Evolutionary conservation across 1,284 basidiomycete genomes (phyloP).

Genomic region (Leccinum solheimii): DNA sequence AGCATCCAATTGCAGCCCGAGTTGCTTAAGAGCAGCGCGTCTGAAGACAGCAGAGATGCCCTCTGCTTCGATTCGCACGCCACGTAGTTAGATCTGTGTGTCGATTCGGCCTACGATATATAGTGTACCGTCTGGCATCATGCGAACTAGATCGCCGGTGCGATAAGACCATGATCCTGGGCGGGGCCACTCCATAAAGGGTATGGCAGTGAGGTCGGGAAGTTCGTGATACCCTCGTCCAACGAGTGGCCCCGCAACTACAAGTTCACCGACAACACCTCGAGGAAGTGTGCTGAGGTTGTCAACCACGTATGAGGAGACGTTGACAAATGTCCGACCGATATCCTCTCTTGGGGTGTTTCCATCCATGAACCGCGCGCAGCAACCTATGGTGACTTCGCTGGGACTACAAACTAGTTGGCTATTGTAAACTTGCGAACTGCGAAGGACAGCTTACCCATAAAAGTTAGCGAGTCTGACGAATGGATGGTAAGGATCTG

Average conservation of each 20-base stretch:
- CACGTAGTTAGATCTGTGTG: constrained; percentile 55
- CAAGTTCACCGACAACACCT: constrained; percentile 51
- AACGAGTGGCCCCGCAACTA: constrained; percentile 53
- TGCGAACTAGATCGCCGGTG: constrained; percentile 53
- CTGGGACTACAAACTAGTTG: constrained; percentile 35
- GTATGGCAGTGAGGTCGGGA: constrained; percentile 47
- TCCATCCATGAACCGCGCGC: constrained; percentile 45
- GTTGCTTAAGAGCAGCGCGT: constrained; percentile 31
- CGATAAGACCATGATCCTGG: constrained; percentile 47
- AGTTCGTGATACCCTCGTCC: constrained; percentile 51
- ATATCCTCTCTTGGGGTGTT: constrained; percentile 47
- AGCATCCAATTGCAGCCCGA: constrained; percentile 39
- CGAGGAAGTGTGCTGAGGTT: constrained; percentile 43
- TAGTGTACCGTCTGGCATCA: constrained; percentile 54
- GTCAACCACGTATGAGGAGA: constrained; percentile 41
- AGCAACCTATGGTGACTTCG: constrained; percentile 54
- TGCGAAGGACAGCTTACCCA: constrained; percentile 36
- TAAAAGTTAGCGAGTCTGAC: constrained; percentile 53
- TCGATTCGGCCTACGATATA: constrained; percentile 57
- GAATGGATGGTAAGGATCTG: constrained; percentile 48
- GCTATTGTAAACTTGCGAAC: background rate
- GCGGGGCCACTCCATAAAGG: constrained; percentile 48
- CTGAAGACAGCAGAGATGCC: constrained; percentile 52
- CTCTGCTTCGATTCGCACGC: constrained; percentile 55
- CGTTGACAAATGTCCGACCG: constrained; percentile 40